Percentiles rank a stretch among this genome's conserved stretches.
phyloP scores from a whole-genome alignment of 202 grass and related monocot species.

The Saccharum hybrid region DNA sequence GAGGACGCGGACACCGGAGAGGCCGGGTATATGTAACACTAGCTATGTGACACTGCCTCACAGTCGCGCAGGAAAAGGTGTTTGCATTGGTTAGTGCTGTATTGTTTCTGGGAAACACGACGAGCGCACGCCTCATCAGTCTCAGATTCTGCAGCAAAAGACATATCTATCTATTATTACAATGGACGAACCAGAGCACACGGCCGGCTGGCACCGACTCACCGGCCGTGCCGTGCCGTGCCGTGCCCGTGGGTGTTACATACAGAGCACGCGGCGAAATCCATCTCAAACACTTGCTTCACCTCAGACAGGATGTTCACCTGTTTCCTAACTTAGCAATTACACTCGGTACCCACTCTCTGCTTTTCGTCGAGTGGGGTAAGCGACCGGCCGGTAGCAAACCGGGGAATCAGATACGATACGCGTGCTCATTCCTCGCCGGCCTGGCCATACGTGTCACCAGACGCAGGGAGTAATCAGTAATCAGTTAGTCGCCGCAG shows the following conservation, averaged over 20 bases:
- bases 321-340: neutral
- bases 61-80: neutral
- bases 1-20: neutral
- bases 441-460: too few species aligned
- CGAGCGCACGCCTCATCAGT: neutral
- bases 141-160: neutral
- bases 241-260: neutral
- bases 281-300: neutral
- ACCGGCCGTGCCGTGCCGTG: neutral
- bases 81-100: neutral
- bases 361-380: neutral
- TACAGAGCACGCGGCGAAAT: slow-evolving; percentile 21
- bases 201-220: neutral
- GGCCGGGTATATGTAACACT: neutral
- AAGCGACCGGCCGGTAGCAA: too few species aligned
- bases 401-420: too few species aligned
- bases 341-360: too few species aligned
- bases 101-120: neutral
- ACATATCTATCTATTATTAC: neutral
- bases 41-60: neutral
- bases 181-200: neutral
- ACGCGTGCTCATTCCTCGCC: too few species aligned
- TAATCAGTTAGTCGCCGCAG: too few species aligned
- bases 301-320: neutral
- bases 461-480: too few species aligned